A percentile compares a stretch with the other conserved stretches of the same genome.
phyloP scores from a whole-genome alignment of 2,329 filamentous ascomycete genomes.

The Septoria linicola region DNA sequence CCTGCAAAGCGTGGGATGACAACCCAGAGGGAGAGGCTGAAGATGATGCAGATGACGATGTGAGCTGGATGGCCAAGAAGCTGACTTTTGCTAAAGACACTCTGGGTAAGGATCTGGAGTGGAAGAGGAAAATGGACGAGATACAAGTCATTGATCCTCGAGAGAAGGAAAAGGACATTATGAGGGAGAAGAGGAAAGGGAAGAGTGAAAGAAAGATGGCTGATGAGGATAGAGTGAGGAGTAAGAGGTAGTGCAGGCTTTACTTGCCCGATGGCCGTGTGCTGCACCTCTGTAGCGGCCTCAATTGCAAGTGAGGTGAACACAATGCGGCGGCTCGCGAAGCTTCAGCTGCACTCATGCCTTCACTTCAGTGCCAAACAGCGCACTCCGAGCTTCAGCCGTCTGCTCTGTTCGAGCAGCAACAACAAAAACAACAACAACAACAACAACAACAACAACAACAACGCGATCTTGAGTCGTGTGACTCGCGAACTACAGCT shows the following conservation, averaged over 20 bases:
- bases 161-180: slow-evolving; percentile 34
- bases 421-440: too few relatives aligned
- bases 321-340: too few relatives aligned
- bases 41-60: slow-evolving; percentile 51
- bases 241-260: slow-evolving; percentile 7
- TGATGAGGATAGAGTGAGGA: slow-evolving; percentile 25
- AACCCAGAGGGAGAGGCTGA: slow-evolving; percentile 51
- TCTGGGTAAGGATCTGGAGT: slow-evolving; percentile 84
- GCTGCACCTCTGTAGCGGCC: too few relatives aligned
- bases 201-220: slow-evolving; percentile 17
- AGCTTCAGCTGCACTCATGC: too few relatives aligned
- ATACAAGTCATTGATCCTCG: slow-evolving; percentile 76
- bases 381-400: too few relatives aligned
- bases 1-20: slow-evolving; percentile 81
- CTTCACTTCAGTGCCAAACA: too few relatives aligned
- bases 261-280: too few relatives aligned
- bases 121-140: slow-evolving; percentile 87
- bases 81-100: slow-evolving; percentile 86
- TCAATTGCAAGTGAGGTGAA: too few relatives aligned
- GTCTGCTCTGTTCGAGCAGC: too few relatives aligned
- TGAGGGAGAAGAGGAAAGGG: slow-evolving; percentile 28
- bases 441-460: too few relatives aligned
- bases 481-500: too few relatives aligned
- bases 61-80: slow-evolving; percentile 81
- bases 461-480: too few relatives aligned